These are phyloP conservation scores for Clarireedia sp. DNA, from an alignment of 2,329 filamentous ascomycete species.

Conservation along the genomic window DNA sequence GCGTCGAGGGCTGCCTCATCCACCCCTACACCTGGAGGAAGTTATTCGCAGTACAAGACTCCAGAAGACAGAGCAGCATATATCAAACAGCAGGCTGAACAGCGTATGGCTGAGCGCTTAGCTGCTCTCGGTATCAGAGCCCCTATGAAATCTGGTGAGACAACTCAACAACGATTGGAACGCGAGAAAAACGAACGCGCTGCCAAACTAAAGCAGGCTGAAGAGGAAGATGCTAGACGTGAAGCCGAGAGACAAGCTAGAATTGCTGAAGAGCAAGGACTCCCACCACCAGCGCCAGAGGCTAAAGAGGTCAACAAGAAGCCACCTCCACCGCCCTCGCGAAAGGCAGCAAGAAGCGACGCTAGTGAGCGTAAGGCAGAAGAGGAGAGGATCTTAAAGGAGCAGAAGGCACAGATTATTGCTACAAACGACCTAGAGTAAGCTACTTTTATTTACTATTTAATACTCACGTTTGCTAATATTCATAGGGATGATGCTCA, in stretches of 20 bases:
- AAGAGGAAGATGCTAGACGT: conserved; percentile 85
- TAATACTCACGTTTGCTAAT: conserved; percentile 14
- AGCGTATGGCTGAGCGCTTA: conserved; percentile 91
- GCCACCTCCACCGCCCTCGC: conserved; percentile 71
- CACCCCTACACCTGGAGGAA: conserved; percentile 45
- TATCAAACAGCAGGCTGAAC: conserved; percentile 94
- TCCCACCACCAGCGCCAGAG: conserved; percentile 23
- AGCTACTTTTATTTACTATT: conserved; percentile 34
- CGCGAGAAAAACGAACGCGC: conserved; percentile 82
- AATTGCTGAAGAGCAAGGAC: conserved; percentile 29
- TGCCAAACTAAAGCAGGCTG: conserved; percentile 78
- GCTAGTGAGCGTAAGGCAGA: conserved; percentile 45
- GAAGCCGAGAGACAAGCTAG: conserved; percentile 71
- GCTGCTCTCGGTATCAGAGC: conserved; percentile 88
- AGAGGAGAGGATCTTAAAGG: conserved; percentile 58
- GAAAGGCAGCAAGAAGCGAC: conserved; percentile 61
- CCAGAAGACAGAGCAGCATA: conserved; percentile 91
- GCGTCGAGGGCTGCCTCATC: conserved; percentile 40
- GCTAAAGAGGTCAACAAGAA: conserved; percentile 47
- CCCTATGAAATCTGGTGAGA: conserved; percentile 71
- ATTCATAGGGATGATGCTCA: conserved; percentile 59
- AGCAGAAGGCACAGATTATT: conserved; percentile 68
- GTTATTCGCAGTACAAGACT: conserved; percentile 79
- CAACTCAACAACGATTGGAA: conserved; percentile 73
- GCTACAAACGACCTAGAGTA: conserved; percentile 77